These are phyloP conservation scores for Aspergillus transmontanensis DNA, from an alignment of 2,329 filamentous ascomycete species.

Conservation along the genomic window DNA sequence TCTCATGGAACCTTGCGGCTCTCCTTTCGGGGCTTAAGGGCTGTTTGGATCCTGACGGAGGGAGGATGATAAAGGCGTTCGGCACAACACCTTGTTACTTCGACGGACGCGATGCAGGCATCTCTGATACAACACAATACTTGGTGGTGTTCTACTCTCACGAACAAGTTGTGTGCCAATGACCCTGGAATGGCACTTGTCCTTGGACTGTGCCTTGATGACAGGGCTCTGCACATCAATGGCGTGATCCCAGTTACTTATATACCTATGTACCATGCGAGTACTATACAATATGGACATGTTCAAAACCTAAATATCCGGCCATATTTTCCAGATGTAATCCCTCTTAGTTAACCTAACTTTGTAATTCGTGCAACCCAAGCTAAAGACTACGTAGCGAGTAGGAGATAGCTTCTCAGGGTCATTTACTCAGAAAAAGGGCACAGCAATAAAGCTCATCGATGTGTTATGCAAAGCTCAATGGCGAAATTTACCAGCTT, in stretches of 20 bases:
- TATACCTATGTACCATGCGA: not conserved
- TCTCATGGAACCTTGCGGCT: slow-evolving; percentile 69
- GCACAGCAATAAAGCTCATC: not conserved
- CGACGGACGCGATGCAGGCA: slow-evolving; percentile 94
- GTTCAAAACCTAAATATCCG: not conserved
- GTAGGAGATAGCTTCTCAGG: not conserved
- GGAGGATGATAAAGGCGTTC: slow-evolving; percentile 97
- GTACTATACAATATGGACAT: not conserved
- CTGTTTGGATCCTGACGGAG: slow-evolving; percentile 66
- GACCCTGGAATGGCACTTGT: slow-evolving; percentile 15
- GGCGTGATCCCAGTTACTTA: not conserved
- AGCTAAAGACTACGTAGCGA: not conserved
- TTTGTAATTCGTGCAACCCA: not conserved
- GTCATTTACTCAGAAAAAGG: not conserved
- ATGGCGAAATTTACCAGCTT: not conserved
- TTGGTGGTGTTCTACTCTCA: slow-evolving; percentile 50
- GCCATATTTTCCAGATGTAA: not conserved
- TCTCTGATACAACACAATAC: slow-evolving; percentile 74
- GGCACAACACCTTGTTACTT: slow-evolving; percentile 98
- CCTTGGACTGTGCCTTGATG: slow-evolving; percentile 9
- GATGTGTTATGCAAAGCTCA: not conserved
- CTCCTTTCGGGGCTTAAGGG: slow-evolving; percentile 84
- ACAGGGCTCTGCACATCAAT: slow-evolving; percentile 16
- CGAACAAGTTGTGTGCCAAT: not conserved
- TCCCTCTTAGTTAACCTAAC: not conserved